phyloP scores from a whole-genome alignment of 495 filamentous ascomycete genomes.

The Talaromyces borbonicus region DNA sequence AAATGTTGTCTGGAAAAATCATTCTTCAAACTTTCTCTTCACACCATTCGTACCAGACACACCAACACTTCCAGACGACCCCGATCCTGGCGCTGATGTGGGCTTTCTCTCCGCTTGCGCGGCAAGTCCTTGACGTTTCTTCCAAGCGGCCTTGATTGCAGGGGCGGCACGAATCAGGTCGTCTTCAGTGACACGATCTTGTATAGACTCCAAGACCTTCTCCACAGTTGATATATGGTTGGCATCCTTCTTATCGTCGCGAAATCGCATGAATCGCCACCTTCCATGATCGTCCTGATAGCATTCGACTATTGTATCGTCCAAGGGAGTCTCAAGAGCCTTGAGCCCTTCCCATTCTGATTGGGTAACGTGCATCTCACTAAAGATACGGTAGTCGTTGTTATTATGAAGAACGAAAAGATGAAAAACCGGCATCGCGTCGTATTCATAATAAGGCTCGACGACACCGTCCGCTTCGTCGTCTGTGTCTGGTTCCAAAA shows the following conservation, averaged over 20 bases:
- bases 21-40: constrained; percentile 41
- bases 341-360: constrained; percentile 82
- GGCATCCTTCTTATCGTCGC: constrained; percentile 83
- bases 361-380: constrained; percentile 56
- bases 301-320: constrained; percentile 83
- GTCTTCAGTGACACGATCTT: constrained; percentile 57
- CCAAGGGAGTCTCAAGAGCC: constrained; percentile 52
- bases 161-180: constrained; percentile 56
- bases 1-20: constrained; percentile 6
- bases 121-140: constrained; percentile 38
- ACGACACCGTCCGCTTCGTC: constrained; percentile 52
- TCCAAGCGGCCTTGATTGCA: constrained; percentile 64
- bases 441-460: constrained; percentile 44
- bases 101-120: constrained; percentile 6
- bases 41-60: constrained; percentile 30
- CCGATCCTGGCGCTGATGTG: background rate
- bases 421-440: constrained; percentile 50
- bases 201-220: constrained; percentile 74
- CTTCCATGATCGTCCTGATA: constrained; percentile 57
- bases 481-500: constrained; percentile 56
- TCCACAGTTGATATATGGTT: constrained; percentile 78
- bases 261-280: constrained; percentile 79
- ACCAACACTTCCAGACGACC: constrained; percentile 13
- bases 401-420: constrained; percentile 47
- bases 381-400: constrained; percentile 52